Percentiles rank a stretch among this genome's conserved stretches.
These are phyloP conservation scores for Clarkia xantiana DNA, from an alignment of 345 rosid species.

Conservation along the genomic window DNA sequence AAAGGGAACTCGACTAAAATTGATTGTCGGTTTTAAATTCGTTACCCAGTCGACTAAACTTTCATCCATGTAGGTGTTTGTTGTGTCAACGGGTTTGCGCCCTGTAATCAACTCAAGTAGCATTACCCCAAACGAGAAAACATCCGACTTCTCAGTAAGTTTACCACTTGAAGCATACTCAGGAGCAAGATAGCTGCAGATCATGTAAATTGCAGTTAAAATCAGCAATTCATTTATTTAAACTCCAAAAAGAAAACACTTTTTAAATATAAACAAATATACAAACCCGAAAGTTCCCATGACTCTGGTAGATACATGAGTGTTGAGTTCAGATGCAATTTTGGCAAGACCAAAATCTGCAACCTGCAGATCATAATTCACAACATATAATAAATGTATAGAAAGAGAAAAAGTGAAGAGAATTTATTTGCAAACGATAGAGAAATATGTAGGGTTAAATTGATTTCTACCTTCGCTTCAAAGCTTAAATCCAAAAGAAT, in stretches of 20 bases:
- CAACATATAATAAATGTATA: not conserved
- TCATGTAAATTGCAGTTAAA: not conserved
- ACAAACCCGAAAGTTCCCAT: conserved; percentile 95
- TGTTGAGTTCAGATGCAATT: conserved; percentile 55
- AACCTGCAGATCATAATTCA: conserved; percentile 28
- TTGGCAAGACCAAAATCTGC: conserved; percentile 97
- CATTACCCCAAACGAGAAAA: conserved; percentile 85
- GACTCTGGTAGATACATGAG: conserved; percentile 89
- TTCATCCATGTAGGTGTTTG: conserved; percentile 52
- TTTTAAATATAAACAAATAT: not conserved
- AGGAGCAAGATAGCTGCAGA: conserved; percentile 75
- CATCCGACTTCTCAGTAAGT: conserved; percentile 74
- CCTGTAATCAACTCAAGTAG: conserved; percentile 84
- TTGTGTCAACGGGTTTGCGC: conserved; percentile 60
- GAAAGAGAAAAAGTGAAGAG: not conserved
- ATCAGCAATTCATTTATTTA: not conserved
- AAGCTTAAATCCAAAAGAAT: conserved; percentile 71
- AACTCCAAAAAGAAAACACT: too few relatives aligned
- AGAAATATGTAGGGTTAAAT: not conserved
- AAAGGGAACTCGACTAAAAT: too few relatives aligned
- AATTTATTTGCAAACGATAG: not conserved
- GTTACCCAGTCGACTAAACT: conserved; percentile 95
- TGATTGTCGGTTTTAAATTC: not conserved
- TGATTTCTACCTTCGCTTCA: conserved; percentile 58
- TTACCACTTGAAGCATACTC: conserved; percentile 95